Evolutionary conservation across 164 flowering plant genomes (phyloP), one percentile per base, ranked within the genome.

Genomic region (Stephania cephalantha): DNA sequence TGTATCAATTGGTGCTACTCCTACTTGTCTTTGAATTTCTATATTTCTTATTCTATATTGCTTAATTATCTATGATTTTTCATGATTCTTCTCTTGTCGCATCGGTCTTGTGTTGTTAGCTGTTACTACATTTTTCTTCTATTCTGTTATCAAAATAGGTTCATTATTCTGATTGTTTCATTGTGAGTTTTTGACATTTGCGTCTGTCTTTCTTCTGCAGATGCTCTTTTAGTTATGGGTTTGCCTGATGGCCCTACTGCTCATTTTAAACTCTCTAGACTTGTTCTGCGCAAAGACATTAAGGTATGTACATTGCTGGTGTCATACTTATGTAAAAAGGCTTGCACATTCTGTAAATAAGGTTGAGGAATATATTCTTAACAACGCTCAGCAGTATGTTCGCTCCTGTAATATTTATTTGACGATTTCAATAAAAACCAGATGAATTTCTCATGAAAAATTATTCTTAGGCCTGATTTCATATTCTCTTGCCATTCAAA

Each of bases 211-310:
- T 55, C 3, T 72, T 79, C 61, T 84, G 73, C 73, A 91, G 99
- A 95, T 89, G 98, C 94, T 75, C 90, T 93, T 6, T 71, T 91
- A 68, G 75, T 93, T 46, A 87, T 93, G 74, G 88, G 87, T 72
- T 84, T 95, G 79, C 99, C 99, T 61, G 80, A 86, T 80, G 98
- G 99, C 46, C 99, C 99, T 73, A 93, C 98, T 64, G 99, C 97
- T 13, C 97, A 92, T 85, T 95, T 95, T 83, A 95, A 92, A 85
- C 91, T 95, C 55, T 87, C 99, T 25, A 90, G 79, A 9, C 95
- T 95, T 69, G 91, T 89, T 73, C 81, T 95, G 71, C 90, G 94
- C 50, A 92, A 89, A 85, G 97, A 95, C 78, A 89, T 93, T 25
- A 95, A 93, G 97, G 99, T 93, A 69, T 31, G n/a, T 44, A 1